Base-by-base conservation (phyloP, 2,329 filamentous ascomycete species). In the Phoma sp. region DNA sequence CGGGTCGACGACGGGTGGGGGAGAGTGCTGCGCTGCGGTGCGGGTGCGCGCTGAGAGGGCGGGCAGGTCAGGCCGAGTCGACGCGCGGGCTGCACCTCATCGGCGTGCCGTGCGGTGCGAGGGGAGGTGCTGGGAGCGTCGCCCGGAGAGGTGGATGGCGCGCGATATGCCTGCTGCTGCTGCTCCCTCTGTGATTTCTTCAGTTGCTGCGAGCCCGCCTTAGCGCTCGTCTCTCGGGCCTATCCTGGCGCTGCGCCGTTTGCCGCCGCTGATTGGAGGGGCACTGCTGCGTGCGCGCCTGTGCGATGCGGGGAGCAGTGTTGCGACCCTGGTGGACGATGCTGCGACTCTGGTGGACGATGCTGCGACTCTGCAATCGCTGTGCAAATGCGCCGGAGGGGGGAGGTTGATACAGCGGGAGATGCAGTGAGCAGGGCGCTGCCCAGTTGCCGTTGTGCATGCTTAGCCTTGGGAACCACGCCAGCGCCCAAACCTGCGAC, bases 151-250 rank as follows among this genome's bases (percentile, higher is more conserved):
- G 23, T 26, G 29, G 15, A n/a, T 26, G 17, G 12, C 20, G 30
- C 25, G 33, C 40, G 30, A 42, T 46, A 33, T 14, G 49, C 36
- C 42, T 42, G 36, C 42, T 37, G 36, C 42, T 37, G 42, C 30
- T 37, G 50, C 43, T 20, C 38, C 51, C 30, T 36, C 34, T 45
- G 65, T 62, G 66, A 68, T 67, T 69, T 69, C 65, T 66, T 71
- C 67, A 70, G 72, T 68, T 71, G 68, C 64, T 69, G 56, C 59
- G 38, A 33, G 30, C 5, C 15, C 26, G 64, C 56, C 70, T 68
- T 71, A 71, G 69, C 70, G 66, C 69, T 73, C 67, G 64, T 64
- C 60, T 66, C 61, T 63, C 64, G 59, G 63, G 60, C 61, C 53
- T 54, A 54, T 48, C 51, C 38, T 48, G 51, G 38, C 39, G 18